These are phyloP conservation scores for Insectozyma bohioensis DNA, from an alignment of 1,139 yeast species.

Conservation along the genomic window DNA sequence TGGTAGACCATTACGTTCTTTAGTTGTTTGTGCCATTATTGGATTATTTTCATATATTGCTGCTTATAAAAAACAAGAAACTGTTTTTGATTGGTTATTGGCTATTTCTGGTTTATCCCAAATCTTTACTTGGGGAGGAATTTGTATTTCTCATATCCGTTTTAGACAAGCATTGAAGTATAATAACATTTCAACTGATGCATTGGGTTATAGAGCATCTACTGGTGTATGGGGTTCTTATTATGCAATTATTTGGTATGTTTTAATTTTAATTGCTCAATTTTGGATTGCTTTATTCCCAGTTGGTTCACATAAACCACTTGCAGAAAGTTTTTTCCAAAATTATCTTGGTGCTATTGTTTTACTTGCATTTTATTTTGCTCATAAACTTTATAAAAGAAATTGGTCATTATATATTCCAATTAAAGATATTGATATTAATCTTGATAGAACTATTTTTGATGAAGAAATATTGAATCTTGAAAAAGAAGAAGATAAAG, in stretches of 20 bases:
- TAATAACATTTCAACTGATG: constrained; percentile 31
- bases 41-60: constrained; percentile 38
- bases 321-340: constrained; percentile 36
- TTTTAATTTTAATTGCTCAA: constrained; percentile 39
- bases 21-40: constrained; percentile 31
- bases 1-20: constrained; percentile 46
- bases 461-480: constrained; percentile 39
- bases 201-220: constrained; percentile 41
- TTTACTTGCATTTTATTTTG: constrained; percentile 31
- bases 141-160: constrained; percentile 42
- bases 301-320: constrained; percentile 27
- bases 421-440: constrained; percentile 35
- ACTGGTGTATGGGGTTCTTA: constrained; percentile 44
- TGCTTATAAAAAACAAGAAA: constrained; percentile 39
- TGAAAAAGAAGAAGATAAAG: constrained; percentile 36
- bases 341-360: constrained; percentile 38
- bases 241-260: constrained; percentile 34
- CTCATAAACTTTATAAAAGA: constrained; percentile 35
- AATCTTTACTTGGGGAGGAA: constrained; percentile 44
- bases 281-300: constrained; percentile 46
- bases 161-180: constrained; percentile 42
- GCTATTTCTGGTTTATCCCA: constrained; percentile 45
- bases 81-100: constrained; percentile 45
- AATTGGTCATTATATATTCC: constrained; percentile 33
- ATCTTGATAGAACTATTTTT: constrained; percentile 34